Conservation (phyloP, 768 basidiomycete genomes). For the Leccinum subtestaceum region DNA sequence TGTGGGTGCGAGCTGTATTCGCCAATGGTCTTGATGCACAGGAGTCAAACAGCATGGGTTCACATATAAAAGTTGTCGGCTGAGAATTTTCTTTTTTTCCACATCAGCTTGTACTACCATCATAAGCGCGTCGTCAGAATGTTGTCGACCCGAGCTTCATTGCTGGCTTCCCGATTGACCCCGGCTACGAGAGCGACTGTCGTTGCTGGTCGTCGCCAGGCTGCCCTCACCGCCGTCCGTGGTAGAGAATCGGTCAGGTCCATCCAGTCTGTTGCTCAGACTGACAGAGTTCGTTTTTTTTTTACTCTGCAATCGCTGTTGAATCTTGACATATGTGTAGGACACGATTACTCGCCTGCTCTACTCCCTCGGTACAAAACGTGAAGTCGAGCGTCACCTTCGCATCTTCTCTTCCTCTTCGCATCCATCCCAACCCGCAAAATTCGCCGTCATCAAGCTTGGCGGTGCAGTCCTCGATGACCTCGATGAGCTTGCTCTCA, state of each 20-base stretch:
- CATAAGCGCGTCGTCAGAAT: slow-evolving; percentile 14
- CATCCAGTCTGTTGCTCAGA: slow-evolving; percentile 66
- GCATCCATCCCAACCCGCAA: slow-evolving; percentile 84
- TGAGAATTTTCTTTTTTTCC: neutral
- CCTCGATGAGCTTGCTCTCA: slow-evolving; percentile 90
- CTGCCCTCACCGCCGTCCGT: slow-evolving; percentile 40
- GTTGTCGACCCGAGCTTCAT: slow-evolving; percentile 31
- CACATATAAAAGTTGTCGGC: neutral
- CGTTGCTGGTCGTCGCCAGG: slow-evolving; percentile 43
- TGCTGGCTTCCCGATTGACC: slow-evolving; percentile 28
- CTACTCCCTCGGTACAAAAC: slow-evolving; percentile 95
- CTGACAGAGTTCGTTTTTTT: slow-evolving; percentile 56
- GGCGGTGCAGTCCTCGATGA: slow-evolving; percentile 94
- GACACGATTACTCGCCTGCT: slow-evolving; percentile 96
- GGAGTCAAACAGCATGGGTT: slow-evolving; percentile 21
- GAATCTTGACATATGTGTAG: slow-evolving; percentile 38
- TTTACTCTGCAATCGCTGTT: neutral
- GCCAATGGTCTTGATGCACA: slow-evolving; percentile 7
- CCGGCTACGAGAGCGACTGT: slow-evolving; percentile 45
- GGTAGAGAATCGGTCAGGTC: slow-evolving; percentile 38
- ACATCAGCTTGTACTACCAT: slow-evolving; percentile 4
- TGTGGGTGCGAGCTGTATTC: slow-evolving; percentile 5
- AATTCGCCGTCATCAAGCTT: slow-evolving; percentile 97
- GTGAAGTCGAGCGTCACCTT: slow-evolving; percentile 97
- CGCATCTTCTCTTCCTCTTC: slow-evolving; percentile 97